These are phyloP conservation scores for Neofusicoccum sp. DNA, from an alignment of 2,329 filamentous ascomycete species.

Conservation along the genomic window DNA sequence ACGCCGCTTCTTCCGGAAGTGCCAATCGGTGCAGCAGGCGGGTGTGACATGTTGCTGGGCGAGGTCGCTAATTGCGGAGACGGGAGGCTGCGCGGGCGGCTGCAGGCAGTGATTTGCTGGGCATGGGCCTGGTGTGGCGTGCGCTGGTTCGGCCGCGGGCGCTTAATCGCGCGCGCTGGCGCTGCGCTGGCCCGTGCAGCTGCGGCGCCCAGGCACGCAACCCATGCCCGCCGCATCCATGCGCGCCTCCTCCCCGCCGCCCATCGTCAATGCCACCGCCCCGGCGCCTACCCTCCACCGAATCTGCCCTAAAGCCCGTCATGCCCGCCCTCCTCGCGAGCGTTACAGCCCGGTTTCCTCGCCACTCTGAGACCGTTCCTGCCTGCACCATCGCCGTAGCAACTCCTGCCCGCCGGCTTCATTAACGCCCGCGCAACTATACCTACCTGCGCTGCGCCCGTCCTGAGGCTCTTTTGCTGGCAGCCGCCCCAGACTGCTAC, in stretches of 20 bases:
- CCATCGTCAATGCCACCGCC: slow-evolving; percentile 12
- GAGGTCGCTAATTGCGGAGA: slow-evolving; percentile 11
- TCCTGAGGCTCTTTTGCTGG: not conserved
- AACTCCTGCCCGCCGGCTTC: not conserved
- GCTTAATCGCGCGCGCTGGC: slow-evolving; percentile 14
- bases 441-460: slow-evolving; percentile 9
- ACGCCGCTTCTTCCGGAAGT: not conserved
- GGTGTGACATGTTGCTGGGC: slow-evolving; percentile 16
- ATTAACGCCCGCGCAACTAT: slow-evolving; percentile 1
- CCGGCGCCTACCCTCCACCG: not conserved
- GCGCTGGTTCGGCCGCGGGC: slow-evolving; percentile 19
- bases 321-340: not conserved
- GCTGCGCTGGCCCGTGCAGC: slow-evolving; percentile 2
- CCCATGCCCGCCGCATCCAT: slow-evolving; percentile 1
- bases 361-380: slow-evolving; percentile 4
- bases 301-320: slow-evolving; percentile 16
- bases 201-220: slow-evolving; percentile 13
- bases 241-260: slow-evolving; percentile 14
- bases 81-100: slow-evolving; percentile 11
- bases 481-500: slow-evolving; percentile 13
- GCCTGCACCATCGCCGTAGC: slow-evolving; percentile 4
- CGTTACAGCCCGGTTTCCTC: slow-evolving; percentile 2
- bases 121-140: not conserved
- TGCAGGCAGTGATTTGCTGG: slow-evolving; percentile 18
- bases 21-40: slow-evolving; percentile 8